Conservation (phyloP, 1,139 yeast genomes). For the Hemisphaericaspora subhashii region DNA sequence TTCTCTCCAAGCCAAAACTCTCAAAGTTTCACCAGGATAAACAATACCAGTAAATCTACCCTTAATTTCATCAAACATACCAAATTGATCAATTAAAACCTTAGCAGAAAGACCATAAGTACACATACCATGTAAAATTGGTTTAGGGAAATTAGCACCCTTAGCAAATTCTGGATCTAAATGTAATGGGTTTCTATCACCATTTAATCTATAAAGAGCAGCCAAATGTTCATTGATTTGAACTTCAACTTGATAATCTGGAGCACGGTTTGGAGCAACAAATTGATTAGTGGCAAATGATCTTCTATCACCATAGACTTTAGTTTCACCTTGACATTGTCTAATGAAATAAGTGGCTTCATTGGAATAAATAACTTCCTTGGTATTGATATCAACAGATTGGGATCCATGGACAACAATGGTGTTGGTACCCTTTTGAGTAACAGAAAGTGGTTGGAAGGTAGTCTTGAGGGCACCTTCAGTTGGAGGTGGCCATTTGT, state of each 20-base stretch:
- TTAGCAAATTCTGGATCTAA: slow-evolving; percentile 90
- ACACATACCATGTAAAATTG: slow-evolving; percentile 92
- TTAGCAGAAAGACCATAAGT: slow-evolving; percentile 83
- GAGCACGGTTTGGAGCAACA: slow-evolving; percentile 61
- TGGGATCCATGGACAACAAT: slow-evolving; percentile 74
- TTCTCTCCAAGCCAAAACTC: slow-evolving; percentile 82
- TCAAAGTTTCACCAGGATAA: slow-evolving; percentile 93
- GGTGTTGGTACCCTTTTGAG: slow-evolving; percentile 89
- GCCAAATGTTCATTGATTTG: slow-evolving; percentile 77
- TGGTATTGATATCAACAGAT: slow-evolving; percentile 68
- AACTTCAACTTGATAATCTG: slow-evolving; percentile 65
- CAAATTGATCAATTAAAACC: slow-evolving; percentile 74
- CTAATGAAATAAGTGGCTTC: slow-evolving; percentile 87
- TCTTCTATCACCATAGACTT: slow-evolving; percentile 47
- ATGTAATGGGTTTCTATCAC: slow-evolving; percentile 94
- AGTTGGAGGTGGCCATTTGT: slow-evolving; percentile 79
- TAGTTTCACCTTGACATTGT: slow-evolving; percentile 71
- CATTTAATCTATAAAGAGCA: slow-evolving; percentile 85
- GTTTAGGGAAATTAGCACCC: slow-evolving; percentile 82
- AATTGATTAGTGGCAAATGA: slow-evolving; percentile 65
- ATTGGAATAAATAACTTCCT: slow-evolving; percentile 72
- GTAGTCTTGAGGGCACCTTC: slow-evolving; percentile 63
- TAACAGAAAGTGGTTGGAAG: slow-evolving; percentile 66
- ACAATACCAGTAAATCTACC: slow-evolving; percentile 91
- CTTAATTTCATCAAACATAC: slow-evolving; percentile 81